A percentile compares a stretch with the other conserved stretches of the same genome.
Conservation (phyloP, 2,329 filamentous ascomycete species). For the Colletotrichum incanum region DNA sequence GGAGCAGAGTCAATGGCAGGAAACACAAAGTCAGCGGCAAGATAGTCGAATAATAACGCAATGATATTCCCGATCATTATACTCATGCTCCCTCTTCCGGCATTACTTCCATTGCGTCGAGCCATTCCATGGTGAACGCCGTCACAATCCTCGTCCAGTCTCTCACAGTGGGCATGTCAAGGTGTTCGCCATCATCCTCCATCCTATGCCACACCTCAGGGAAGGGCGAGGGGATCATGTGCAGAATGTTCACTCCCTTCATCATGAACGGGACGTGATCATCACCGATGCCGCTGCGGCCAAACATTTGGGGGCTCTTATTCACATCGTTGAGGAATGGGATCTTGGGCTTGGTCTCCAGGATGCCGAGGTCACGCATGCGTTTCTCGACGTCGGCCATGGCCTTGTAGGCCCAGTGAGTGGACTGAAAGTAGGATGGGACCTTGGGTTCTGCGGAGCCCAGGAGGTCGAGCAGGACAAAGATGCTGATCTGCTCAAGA, state of each 20-base stretch:
- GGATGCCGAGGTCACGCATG: constrained; percentile 70
- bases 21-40: neutral
- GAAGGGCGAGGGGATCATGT: constrained; percentile 82
- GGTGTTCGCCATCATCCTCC: constrained; percentile 79
- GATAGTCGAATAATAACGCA: neutral
- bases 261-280: constrained; percentile 85
- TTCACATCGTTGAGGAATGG: constrained; percentile 72
- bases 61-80: constrained; percentile 1
- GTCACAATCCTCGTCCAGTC: constrained; percentile 84
- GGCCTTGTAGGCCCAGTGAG: constrained; percentile 85
- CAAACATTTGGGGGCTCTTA: constrained; percentile 58
- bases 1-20: neutral
- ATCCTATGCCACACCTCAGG: constrained; percentile 81
- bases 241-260: constrained; percentile 81
- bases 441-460: constrained; percentile 73
- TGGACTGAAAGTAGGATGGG: constrained; percentile 82
- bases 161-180: constrained; percentile 79
- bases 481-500: constrained; percentile 81
- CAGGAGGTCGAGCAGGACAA: constrained; percentile 83
- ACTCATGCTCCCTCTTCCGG: constrained; percentile 42
- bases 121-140: constrained; percentile 84
- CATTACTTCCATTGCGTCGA: constrained; percentile 73
- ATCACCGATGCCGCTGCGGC: constrained; percentile 69
- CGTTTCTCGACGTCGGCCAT: constrained; percentile 77
- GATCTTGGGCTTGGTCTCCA: constrained; percentile 57